These are phyloP conservation scores for Naganishia friedmannii DNA, from an alignment of 768 basidiomycete genomes.

Conservation along the genomic window DNA sequence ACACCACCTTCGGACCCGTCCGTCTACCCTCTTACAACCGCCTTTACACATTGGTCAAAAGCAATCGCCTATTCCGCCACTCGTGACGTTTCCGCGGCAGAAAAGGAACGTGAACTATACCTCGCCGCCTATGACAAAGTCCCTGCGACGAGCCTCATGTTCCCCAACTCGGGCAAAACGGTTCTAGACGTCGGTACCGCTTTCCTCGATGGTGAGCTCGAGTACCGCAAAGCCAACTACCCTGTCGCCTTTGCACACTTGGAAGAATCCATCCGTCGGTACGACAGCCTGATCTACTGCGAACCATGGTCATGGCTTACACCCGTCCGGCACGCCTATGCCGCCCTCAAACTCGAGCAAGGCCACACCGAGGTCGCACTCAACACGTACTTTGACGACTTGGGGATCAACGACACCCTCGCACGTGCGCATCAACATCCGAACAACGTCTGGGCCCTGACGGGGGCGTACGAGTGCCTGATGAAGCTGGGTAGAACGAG, in stretches of 20 bases:
- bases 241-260: slow-evolving; percentile 39
- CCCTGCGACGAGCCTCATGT: slow-evolving; percentile 33
- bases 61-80: slow-evolving; percentile 38
- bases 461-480: slow-evolving; percentile 45
- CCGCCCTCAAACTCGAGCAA: slow-evolving; percentile 42
- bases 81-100: slow-evolving; percentile 33
- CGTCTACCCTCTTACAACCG: slow-evolving; percentile 35
- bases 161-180: slow-evolving; percentile 36
- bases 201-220: slow-evolving; percentile 44
- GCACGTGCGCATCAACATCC: slow-evolving; percentile 41
- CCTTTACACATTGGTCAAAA: slow-evolving; percentile 36
- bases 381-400: slow-evolving; percentile 38
- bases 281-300: slow-evolving; percentile 38
- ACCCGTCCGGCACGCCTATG: slow-evolving; percentile 43
- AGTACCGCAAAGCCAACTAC: slow-evolving; percentile 41
- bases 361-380: slow-evolving; percentile 37
- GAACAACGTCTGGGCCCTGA: slow-evolving; percentile 45
- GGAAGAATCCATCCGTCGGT: slow-evolving; percentile 36
- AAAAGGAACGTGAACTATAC: slow-evolving; percentile 29
- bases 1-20: slow-evolving; percentile 28
- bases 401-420: slow-evolving; percentile 37
- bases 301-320: slow-evolving; percentile 48
- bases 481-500: slow-evolving; percentile 32
- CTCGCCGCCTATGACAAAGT: slow-evolving; percentile 28
- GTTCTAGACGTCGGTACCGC: slow-evolving; percentile 38